Evolutionary conservation across 1,284 basidiomycete genomes (phyloP).

Genomic region (Tilletia caries): DNA sequence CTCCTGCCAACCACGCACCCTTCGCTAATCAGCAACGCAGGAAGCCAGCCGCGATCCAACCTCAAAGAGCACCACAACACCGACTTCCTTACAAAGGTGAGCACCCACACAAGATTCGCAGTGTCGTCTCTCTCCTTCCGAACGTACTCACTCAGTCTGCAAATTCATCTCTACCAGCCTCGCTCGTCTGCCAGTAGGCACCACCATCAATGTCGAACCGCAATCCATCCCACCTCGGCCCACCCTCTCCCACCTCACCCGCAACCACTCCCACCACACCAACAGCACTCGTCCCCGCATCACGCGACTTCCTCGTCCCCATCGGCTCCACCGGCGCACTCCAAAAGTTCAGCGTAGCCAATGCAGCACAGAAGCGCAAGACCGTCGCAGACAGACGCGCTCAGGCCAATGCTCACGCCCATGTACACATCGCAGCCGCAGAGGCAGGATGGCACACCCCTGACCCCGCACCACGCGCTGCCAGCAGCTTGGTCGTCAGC

Average conservation of each 20-base stretch:
- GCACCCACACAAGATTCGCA: too few relatives aligned
- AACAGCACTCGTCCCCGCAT: neutral
- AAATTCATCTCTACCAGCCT: too few relatives aligned
- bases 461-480: conserved; percentile 8
- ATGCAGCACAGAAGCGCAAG: conserved; percentile 33
- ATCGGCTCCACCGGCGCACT: conserved; percentile 44
- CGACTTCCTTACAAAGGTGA: too few relatives aligned
- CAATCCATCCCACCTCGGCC: neutral
- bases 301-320: conserved; percentile 43
- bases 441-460: conserved; percentile 21
- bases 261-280: conserved; percentile 3
- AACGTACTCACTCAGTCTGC: too few relatives aligned
- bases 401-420: neutral
- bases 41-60: too few relatives aligned
- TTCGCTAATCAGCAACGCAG: too few relatives aligned
- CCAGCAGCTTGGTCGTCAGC: neutral
- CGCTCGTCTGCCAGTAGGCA: too few relatives aligned
- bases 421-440: conserved; percentile 18
- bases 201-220: too few relatives aligned
- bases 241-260: conserved; percentile 2
- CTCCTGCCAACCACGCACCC: too few relatives aligned
- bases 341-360: conserved; percentile 42
- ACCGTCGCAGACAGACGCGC: conserved; percentile 8
- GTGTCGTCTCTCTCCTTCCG: too few relatives aligned
- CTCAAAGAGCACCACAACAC: too few relatives aligned